These are phyloP conservation scores for Euphorbia pulcherrima DNA, from an alignment of 345 rosid genomes.

Conservation along the genomic window DNA sequence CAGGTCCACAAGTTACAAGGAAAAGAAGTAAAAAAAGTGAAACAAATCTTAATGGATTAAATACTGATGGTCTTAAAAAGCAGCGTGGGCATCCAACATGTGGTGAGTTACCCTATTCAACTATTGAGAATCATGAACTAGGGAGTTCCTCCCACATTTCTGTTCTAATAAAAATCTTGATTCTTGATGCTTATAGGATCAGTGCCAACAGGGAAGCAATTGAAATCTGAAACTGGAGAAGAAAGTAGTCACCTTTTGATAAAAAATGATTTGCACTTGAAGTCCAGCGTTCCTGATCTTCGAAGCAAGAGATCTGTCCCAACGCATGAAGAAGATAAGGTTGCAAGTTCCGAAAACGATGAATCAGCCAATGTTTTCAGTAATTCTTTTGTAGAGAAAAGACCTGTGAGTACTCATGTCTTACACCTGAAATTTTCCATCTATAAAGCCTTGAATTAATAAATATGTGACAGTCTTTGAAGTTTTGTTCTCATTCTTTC, in stretches of 20 bases:
- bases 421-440: neutral
- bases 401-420: conserved; percentile 19
- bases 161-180: conserved; percentile 29
- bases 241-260: conserved; percentile 19
- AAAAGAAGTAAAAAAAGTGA: conserved; percentile 54
- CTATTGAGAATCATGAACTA: conserved; percentile 20
- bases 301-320: conserved; percentile 13
- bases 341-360: conserved; percentile 18
- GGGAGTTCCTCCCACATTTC: conserved; percentile 21
- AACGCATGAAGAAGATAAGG: conserved; percentile 20
- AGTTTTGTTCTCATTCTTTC: conserved; percentile 6
- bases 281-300: conserved; percentile 15
- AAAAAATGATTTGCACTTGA: conserved; percentile 19
- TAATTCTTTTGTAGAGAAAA: conserved; percentile 30
- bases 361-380: conserved; percentile 19
- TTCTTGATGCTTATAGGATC: conserved; percentile 22
- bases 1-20: conserved; percentile 38
- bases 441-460: neutral
- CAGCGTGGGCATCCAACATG: conserved; percentile 21
- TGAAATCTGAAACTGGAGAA: conserved; percentile 16
- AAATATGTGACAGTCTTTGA: conserved; percentile 4
- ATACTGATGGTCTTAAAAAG: conserved; percentile 35
- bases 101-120: conserved; percentile 22
- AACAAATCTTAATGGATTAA: conserved; percentile 24
- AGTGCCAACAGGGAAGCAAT: conserved; percentile 20